Percentiles rank a stretch among this genome's conserved stretches.
phyloP scores from a whole-genome alignment of 148 eudicot genomes.

The Cornus kousa region DNA sequence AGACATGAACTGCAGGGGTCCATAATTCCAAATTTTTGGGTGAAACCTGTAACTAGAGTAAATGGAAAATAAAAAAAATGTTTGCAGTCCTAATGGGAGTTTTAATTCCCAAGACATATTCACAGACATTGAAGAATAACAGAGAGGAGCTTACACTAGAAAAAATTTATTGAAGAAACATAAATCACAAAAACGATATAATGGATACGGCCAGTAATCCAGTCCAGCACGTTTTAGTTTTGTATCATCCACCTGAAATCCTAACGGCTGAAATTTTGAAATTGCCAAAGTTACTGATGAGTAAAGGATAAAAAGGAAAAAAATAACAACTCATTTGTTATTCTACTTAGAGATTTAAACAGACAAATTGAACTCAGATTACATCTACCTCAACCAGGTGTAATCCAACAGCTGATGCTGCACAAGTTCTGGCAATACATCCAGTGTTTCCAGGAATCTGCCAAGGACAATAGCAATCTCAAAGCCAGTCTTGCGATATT shows the following conservation, averaged over 20 bases:
- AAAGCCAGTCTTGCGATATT: conserved; percentile 20
- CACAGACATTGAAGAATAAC: background rate
- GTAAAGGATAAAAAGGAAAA: background rate
- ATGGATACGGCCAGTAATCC: conserved; percentile 99
- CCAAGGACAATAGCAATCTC: conserved; percentile 33
- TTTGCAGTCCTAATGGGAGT: background rate
- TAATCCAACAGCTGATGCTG: conserved; percentile 91
- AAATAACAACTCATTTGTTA: background rate
- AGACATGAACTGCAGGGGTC: background rate
- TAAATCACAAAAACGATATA: background rate
- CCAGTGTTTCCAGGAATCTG: conserved; percentile 99
- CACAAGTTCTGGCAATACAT: conserved; percentile 92
- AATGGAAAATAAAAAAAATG: background rate
- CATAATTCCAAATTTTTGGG: background rate
- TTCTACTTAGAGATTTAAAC: background rate
- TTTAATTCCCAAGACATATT: background rate
- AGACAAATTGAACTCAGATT: background rate
- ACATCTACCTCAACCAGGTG: conserved; percentile 80
- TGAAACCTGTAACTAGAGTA: too few species aligned
- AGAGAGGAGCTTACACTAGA: background rate
- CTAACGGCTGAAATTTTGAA: conserved; percentile 71
- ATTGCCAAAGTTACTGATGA: conserved; percentile 3
- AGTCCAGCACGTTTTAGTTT: conserved; percentile 96
- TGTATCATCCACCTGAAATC: conserved; percentile 73
- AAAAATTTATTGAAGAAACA: background rate